Evolutionary conservation across 192 early-diverging fungal genomes (phyloP).

Genomic region (Backusella macrospora): DNA sequence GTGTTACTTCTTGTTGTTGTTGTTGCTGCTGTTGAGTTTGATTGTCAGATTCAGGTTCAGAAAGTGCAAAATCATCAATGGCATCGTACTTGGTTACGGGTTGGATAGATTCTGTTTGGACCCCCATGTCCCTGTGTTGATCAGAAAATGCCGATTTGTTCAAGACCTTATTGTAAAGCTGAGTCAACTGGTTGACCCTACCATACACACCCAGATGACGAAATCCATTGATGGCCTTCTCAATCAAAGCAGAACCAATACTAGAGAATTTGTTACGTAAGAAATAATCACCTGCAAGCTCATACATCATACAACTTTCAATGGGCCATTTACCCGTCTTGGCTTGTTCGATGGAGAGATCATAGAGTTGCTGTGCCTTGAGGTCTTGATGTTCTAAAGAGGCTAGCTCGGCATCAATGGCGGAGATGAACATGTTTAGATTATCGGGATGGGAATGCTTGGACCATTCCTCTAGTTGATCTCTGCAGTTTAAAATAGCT

Average conservation of each 20-base stretch:
- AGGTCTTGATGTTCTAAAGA: conserved; percentile 13
- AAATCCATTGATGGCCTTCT: conserved; percentile 28
- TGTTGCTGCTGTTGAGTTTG: not conserved
- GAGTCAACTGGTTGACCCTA: conserved; percentile 24
- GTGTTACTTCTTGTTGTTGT: conserved; percentile 12
- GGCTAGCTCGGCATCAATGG: conserved; percentile 35
- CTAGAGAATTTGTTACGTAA: conserved; percentile 19
- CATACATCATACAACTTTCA: conserved; percentile 32
- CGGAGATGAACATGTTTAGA: conserved; percentile 19
- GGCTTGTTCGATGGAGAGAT: conserved; percentile 31
- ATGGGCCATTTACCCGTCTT: conserved; percentile 26
- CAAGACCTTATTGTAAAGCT: not conserved
- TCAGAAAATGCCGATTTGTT: not conserved
- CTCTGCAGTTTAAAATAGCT: conserved; percentile 4
- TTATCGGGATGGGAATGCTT: conserved; percentile 27
- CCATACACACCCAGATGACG: conserved; percentile 31
- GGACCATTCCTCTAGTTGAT: conserved; percentile 26
- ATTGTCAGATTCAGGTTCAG: not conserved
- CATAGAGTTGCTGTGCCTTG: conserved; percentile 20
- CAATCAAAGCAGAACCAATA: conserved; percentile 24
- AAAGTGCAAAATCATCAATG: not conserved
- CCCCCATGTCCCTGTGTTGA: not conserved
- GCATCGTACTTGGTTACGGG: not conserved
- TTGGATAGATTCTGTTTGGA: conserved; percentile 25
- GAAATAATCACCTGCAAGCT: conserved; percentile 36